These are phyloP conservation scores for Lipomyces mesembrius DNA, from an alignment of 805 yeast species.

Conservation along the genomic window DNA sequence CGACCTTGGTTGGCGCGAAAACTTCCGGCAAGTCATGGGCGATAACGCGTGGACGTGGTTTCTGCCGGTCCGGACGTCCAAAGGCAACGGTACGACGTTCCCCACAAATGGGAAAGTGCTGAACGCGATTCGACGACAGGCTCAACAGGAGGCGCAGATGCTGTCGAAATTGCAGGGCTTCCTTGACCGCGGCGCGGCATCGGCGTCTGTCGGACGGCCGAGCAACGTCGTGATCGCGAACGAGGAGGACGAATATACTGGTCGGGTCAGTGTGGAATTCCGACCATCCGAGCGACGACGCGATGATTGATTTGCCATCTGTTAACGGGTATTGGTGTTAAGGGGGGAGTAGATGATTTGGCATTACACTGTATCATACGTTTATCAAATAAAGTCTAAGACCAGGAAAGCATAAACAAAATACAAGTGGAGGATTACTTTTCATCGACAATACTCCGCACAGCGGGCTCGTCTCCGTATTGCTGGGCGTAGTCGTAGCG, in stretches of 20 bases:
- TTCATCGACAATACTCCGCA: constrained; percentile 8
- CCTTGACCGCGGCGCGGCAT: constrained; percentile 11
- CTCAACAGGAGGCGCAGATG: constrained; percentile 43
- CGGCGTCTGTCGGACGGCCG: background rate
- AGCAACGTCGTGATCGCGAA: constrained; percentile 18
- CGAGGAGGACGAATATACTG: constrained; percentile 30
- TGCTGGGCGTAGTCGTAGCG: constrained; percentile 50
- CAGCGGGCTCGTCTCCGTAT: constrained; percentile 19
- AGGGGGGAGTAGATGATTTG: background rate
- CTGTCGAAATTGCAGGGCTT: constrained; percentile 25
- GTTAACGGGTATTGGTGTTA: background rate
- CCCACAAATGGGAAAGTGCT: constrained; percentile 44
- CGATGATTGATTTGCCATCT: background rate
- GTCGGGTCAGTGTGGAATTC: constrained; percentile 36
- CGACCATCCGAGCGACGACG: constrained; percentile 20
- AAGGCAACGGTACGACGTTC: constrained; percentile 48
- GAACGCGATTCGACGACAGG: constrained; percentile 43
- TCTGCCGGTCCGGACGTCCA: constrained; percentile 58
- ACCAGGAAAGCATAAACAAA: no score
- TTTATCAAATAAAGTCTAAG: no score
- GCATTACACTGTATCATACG: background rate
- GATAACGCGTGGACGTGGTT: constrained; percentile 66
- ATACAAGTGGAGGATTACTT: background rate
- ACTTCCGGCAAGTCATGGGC: constrained; percentile 82
- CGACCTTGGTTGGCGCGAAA: constrained; percentile 66